Conservation (phyloP, 2,329 filamentous ascomycete genomes). For the Proliferodiscus dingleyae region DNA sequence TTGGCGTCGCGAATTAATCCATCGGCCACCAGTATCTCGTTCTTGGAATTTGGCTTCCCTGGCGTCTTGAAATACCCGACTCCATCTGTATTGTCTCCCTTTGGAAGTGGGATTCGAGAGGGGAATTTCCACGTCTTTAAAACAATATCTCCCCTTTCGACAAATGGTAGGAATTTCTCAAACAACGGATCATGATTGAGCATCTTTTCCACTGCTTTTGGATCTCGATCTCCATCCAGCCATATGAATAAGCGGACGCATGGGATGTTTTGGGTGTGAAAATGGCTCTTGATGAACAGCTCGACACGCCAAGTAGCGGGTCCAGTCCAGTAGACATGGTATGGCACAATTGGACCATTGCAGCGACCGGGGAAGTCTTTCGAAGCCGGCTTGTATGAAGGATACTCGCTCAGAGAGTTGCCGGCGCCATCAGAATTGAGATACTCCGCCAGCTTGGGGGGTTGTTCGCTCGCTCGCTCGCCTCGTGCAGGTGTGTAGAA, state of each 20-base stretch:
- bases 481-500: conserved; percentile 38
- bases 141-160: conserved; percentile 47
- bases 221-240: conserved; percentile 48
- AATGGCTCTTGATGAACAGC: conserved; percentile 51
- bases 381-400: conserved; percentile 34
- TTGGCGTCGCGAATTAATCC: conserved; percentile 44
- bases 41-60: conserved; percentile 35
- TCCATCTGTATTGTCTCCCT: conserved; percentile 43
- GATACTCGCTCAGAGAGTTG: conserved; percentile 30
- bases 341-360: conserved; percentile 50
- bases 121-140: conserved; percentile 51
- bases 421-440: conserved; percentile 32
- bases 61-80: conserved; percentile 45
- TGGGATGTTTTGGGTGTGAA: conserved; percentile 51
- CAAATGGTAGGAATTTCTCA: conserved; percentile 47
- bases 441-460: conserved; percentile 29
- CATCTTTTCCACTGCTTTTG: conserved; percentile 46
- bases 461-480: conserved; percentile 30
- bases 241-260: conserved; percentile 50
- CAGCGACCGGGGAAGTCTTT: conserved; percentile 43
- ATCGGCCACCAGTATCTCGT: conserved; percentile 40
- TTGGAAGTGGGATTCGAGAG: conserved; percentile 45
- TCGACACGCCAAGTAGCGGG: conserved; percentile 53
- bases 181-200: conserved; percentile 47
- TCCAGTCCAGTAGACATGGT: conserved; percentile 53